Percentiles rank a stretch among this genome's conserved stretches.
Evolutionary conservation across 768 basidiomycete genomes (phyloP).

Genomic region (Mycena chlorophos): DNA sequence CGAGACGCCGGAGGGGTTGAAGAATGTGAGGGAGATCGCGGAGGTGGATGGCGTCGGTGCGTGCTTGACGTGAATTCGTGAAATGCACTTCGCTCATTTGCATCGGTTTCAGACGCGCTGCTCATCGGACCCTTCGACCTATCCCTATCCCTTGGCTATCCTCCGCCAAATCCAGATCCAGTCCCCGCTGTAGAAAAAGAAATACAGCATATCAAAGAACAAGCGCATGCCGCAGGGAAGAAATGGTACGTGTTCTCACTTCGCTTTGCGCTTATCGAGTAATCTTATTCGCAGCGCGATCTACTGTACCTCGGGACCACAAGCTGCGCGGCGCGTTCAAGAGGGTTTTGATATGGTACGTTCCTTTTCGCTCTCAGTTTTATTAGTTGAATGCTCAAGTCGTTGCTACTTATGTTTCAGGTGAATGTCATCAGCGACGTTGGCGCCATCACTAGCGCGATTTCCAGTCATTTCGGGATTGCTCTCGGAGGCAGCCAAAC

Average conservation of each 20-base stretch:
- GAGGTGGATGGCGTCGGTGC: conserved; percentile 62
- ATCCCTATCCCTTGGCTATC: conserved; percentile 60
- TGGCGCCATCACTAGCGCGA: conserved; percentile 43
- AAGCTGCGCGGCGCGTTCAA: conserved; percentile 42
- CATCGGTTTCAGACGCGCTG: conserved; percentile 44
- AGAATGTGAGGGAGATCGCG: conserved; percentile 61
- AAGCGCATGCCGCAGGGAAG: conserved; percentile 54
- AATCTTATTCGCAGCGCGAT: conserved; percentile 39
- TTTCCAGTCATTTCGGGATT: conserved; percentile 22
- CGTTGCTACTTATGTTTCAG: too few species aligned
- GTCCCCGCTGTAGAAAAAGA: conserved; percentile 62
- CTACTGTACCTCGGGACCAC: conserved; percentile 47
- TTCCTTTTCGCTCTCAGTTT: neutral
- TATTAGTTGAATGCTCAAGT: too few species aligned
- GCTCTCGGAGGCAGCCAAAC: neutral
- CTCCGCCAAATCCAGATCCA: conserved; percentile 62
- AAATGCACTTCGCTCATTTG: conserved; percentile 19
- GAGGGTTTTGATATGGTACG: conserved; percentile 56
- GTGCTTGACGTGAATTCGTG: conserved; percentile 33
- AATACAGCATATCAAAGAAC: conserved; percentile 54
- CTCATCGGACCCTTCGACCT: conserved; percentile 73
- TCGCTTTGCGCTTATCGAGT: neutral
- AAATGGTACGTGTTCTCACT: conserved; percentile 52
- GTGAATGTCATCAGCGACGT: conserved; percentile 51
- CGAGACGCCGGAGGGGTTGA: conserved; percentile 58